phyloP scores from a whole-genome alignment of 305 asterid species.

The Solanum hybrid region DNA sequence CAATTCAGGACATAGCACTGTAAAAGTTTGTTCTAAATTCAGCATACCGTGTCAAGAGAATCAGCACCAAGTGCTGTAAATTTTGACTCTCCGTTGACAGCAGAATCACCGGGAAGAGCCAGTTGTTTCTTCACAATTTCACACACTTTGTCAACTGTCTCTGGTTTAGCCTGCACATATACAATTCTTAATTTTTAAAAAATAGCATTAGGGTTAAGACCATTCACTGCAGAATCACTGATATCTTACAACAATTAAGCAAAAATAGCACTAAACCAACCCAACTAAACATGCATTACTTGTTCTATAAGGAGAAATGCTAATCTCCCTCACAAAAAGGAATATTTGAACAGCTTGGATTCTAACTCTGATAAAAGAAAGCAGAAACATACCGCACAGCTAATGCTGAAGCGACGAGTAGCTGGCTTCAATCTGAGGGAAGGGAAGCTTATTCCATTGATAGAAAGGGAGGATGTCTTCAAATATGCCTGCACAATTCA shows the following conservation, averaged over 20 bases:
- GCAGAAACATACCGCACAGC: slow-evolving; percentile 54
- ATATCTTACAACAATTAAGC: neutral
- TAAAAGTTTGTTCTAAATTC: neutral
- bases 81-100: slow-evolving; percentile 64
- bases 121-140: slow-evolving; percentile 88
- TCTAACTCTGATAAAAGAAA: neutral
- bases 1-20: neutral
- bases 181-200: neutral
- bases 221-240: neutral
- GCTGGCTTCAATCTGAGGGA: slow-evolving; percentile 45
- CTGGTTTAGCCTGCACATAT: slow-evolving; percentile 71
- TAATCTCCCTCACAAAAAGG: neutral
- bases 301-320: neutral
- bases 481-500: neutral
- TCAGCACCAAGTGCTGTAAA: slow-evolving; percentile 86
- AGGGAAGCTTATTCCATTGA: slow-evolving; percentile 42
- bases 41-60: slow-evolving; percentile 91
- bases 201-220: neutral
- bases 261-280: neutral
- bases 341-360: neutral
- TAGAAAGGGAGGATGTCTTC: slow-evolving; percentile 23
- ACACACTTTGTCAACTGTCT: slow-evolving; percentile 69
- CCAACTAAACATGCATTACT: neutral
- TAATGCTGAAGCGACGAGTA: slow-evolving; percentile 48
- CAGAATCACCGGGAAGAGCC: slow-evolving; percentile 60